Percentiles rank a stretch among this genome's conserved stretches.
Conservation (phyloP, 345 rosid genomes). For the Erodium maritimum region DNA sequence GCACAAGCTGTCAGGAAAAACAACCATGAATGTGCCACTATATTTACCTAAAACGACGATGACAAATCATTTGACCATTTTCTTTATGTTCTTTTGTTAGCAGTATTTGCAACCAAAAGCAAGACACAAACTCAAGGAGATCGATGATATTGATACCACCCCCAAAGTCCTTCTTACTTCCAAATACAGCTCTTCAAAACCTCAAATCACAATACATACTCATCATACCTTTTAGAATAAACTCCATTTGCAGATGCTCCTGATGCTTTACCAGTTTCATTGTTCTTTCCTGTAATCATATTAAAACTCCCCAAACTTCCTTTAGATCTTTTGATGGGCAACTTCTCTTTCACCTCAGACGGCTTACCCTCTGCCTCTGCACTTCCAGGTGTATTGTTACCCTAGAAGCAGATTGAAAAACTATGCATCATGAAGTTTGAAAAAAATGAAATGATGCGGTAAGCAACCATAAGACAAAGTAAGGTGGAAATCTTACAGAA, state of each 20-base stretch:
- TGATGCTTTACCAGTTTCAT: constrained; percentile 54
- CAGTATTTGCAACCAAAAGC: neutral
- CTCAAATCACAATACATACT: neutral
- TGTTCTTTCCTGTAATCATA: constrained; percentile 78
- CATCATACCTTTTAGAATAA: constrained; percentile 69
- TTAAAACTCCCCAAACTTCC: constrained; percentile 96
- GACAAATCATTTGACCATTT: neutral
- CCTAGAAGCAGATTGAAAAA: constrained; percentile 32
- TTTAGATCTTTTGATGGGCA: constrained; percentile 95
- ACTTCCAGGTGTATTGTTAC: constrained; percentile 59
- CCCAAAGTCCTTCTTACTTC: neutral
- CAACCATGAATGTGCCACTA: neutral
- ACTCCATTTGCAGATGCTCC: constrained; percentile 74
- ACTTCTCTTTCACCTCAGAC: constrained; percentile 77
- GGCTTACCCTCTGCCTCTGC: constrained; percentile 68
- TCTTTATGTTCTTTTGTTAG: neutral
- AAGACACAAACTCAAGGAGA: neutral
- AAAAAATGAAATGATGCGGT: constrained; percentile 5
- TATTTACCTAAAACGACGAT: neutral
- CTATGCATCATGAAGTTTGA: constrained; percentile 6
- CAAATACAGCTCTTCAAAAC: neutral
- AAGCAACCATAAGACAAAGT: constrained; percentile 11
- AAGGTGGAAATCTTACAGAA: constrained; percentile 35
- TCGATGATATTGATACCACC: neutral
- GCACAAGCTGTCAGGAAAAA: neutral